phyloP scores from a whole-genome alignment of 441 rosid genomes.

The Sinapis alba region DNA sequence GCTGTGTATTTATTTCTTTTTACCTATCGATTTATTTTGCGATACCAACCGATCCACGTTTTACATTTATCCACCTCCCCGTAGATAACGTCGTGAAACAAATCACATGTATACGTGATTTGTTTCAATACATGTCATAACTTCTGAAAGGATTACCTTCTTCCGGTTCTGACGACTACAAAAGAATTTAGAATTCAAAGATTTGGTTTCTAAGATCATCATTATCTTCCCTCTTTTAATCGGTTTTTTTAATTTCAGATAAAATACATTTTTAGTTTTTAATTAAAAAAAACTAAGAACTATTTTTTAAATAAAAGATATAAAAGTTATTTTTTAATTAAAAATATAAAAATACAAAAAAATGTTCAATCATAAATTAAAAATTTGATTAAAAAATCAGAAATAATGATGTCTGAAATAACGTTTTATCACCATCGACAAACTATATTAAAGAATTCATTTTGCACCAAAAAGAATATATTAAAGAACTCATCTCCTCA shows the following conservation, averaged over 20 bases:
- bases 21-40: not conserved
- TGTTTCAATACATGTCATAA: not conserved
- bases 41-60: not conserved
- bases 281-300: too few relatives aligned
- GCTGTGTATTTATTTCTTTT: not conserved
- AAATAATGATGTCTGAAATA: too few relatives aligned
- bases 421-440: not conserved
- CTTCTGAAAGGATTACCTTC: not conserved
- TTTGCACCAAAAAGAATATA: not conserved
- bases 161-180: not conserved
- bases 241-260: too few relatives aligned
- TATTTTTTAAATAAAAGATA: too few relatives aligned
- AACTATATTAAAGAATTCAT: not conserved
- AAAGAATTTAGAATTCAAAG: not conserved
- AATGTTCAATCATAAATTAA: too few relatives aligned
- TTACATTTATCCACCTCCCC: not conserved
- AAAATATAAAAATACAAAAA: too few relatives aligned
- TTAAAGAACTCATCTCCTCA: not conserved
- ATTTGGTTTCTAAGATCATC: too few relatives aligned
- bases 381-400: too few relatives aligned
- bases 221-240: too few relatives aligned
- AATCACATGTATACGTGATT: not conserved
- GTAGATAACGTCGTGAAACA: conserved; percentile 1
- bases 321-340: too few relatives aligned
- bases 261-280: too few relatives aligned